Base-by-base conservation (phyloP, 768 basidiomycete species). In the Mycena alexandri region DNA sequence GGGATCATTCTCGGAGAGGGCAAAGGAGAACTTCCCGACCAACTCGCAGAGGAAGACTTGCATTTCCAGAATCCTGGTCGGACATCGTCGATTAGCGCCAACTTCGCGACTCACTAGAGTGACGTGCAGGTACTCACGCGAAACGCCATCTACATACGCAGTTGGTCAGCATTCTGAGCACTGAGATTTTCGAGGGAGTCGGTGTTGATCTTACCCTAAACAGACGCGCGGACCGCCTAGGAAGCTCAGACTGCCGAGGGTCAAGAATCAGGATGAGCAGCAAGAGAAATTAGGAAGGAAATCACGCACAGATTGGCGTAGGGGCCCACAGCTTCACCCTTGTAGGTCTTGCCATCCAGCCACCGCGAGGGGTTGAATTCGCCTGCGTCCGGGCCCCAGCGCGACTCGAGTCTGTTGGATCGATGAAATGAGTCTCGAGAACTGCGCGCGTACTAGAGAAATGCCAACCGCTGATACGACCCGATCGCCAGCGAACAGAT, bases 241-340 rank as follows among this genome's bases (percentile, higher is more conserved):
- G 38, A 69, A 69, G 22, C 48, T 56, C 34, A 58, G 5, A 4
- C 68, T 66, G n/a, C 21, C n/a, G n/a, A n/a, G n/a, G n/a, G 34
- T 36, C 34, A 12, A 36, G 34, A 19, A 14, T 41, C 25, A 24
- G 58, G n/a, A n/a, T n/a, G n/a, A n/a, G n/a, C n/a, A n/a, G n/a
- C n/a, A n/a, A n/a, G n/a, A n/a, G n/a, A n/a, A n/a, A n/a, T n/a
- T n/a, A n/a, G n/a, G 6, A 25, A 36, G 12, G 7, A 38, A 12
- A 34, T 16, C 2, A 60, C 65, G 10, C 16, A 69, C 67, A 69
- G 42, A 41, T 69, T 69, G 21, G 67, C 67, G 57, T 69, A 69
- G 3, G 67, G 67, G 14, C 67, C 63, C 3, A 69, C 22, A 5
- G 61, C 61, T 8, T 44, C 47, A 22, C 38, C 47, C 16, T 43